A percentile compares a stretch with the other conserved stretches of the same genome.
Conservation (phyloP, 1,284 basidiomycete species). For the Cryptococcus maquisensis region DNA sequence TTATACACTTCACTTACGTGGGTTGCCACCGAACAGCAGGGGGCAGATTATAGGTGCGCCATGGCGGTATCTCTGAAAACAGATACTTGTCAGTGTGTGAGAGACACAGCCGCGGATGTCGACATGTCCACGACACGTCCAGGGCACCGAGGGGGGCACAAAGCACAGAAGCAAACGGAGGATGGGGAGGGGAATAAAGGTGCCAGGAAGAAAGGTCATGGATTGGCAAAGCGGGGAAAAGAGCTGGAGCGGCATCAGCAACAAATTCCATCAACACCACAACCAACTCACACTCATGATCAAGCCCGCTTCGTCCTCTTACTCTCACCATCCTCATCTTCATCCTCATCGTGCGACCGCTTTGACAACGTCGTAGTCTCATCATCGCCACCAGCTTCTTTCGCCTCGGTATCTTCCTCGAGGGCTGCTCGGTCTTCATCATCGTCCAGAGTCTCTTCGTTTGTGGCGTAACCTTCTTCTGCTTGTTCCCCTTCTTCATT, state of each 20-base stretch:
- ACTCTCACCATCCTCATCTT: constrained; percentile 3
- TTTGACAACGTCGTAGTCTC: not conserved
- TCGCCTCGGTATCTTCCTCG: not conserved
- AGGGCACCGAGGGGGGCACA: too few species aligned
- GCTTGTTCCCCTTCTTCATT: not conserved
- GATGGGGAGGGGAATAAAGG: too few species aligned
- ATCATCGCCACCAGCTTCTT: not conserved
- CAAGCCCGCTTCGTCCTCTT: constrained; percentile 9
- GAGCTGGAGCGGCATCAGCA: not conserved
- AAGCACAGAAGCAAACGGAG: too few species aligned
- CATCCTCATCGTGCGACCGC: constrained; percentile 3
- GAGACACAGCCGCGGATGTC: too few species aligned
- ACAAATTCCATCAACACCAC: not conserved
- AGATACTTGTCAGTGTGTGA: too few species aligned
- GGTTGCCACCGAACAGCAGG: not conserved
- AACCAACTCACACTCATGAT: not conserved
- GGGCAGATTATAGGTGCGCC: too few species aligned
- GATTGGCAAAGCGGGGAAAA: too few species aligned
- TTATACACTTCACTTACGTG: not conserved
- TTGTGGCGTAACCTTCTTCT: not conserved
- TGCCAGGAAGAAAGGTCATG: too few species aligned
- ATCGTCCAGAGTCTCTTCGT: constrained; percentile 6
- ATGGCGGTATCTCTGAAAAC: too few species aligned
- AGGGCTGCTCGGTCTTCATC: not conserved
- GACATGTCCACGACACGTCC: too few species aligned